Base-by-base conservation (phyloP, 768 basidiomycete genomes). In the Cantharellus anzutake region DNA sequence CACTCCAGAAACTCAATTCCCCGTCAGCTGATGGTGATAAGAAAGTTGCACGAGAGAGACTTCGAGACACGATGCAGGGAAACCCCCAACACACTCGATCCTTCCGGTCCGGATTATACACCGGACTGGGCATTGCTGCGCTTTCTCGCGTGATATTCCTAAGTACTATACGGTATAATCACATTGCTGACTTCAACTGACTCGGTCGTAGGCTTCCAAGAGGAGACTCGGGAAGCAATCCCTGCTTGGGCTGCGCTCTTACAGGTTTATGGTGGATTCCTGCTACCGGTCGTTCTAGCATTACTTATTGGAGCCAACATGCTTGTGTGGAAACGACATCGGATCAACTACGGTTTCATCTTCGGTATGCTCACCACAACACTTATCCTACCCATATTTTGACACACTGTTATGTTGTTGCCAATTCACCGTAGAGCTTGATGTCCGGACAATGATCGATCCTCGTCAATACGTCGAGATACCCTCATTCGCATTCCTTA, bases 261-360 rank as follows among this genome's bases (percentile, higher is more conserved):
- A 48, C 82, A 80, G 64, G 72, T 93, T 20, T 99, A 96, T 67
- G 82, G 78, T 0, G 75, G 83, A 3, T 70, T 94, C 35, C 70
- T 81, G 51, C 68, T 96, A 2, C 91, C 92, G 0, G 74, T 83
- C 3, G 62, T 94, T 2, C 85, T 96, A 66, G 74, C 80, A 2
- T 62, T 89, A 40, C 71, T 96, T 0, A 78, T 98, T 59, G 86
- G 88, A 35, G 60, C 85, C n/a, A 96, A 99, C 67, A 63, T 98
- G 3, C 64, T 82, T 34, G 84, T 83, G 0, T 99, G 87, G 84
- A 74, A 79, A 0, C 70, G 71, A 3, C 73, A 81, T 3, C 76
- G 85, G 52, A 90, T 99, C 65, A 98, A 97, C 67, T 94, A 92
- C 65, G 78, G 82, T n/a, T 93, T 97, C 68, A 87, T 93, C 42